Evolutionary conservation across 768 basidiomycete species (phyloP).

Genomic region (Naganishia kalamii): DNA sequence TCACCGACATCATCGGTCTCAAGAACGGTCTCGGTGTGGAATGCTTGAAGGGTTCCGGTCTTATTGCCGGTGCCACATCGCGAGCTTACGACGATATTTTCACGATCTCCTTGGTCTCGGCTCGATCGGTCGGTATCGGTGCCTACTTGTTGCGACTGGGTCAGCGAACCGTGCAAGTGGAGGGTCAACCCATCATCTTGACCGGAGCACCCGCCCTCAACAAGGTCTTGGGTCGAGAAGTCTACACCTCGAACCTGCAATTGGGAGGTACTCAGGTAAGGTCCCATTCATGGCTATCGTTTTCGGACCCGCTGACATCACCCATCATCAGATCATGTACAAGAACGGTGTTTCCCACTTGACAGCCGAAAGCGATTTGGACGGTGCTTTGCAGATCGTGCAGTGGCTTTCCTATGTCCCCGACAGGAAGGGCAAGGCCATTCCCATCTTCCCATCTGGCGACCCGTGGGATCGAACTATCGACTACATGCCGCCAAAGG

Average conservation of each 20-base stretch:
- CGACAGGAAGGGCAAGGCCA: conserved; percentile 65
- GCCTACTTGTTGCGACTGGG: conserved; percentile 97
- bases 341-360: conserved; percentile 99
- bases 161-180: conserved; percentile 95
- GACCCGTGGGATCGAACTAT: conserved; percentile 92
- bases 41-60: conserved; percentile 87
- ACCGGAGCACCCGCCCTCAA: conserved; percentile 95
- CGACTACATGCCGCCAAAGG: conserved; percentile 82
- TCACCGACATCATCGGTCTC: conserved; percentile 93
- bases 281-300: neutral
- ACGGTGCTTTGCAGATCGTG: conserved; percentile 88
- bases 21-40: conserved; percentile 97
- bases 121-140: conserved; percentile 97
- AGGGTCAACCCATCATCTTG: conserved; percentile 97
- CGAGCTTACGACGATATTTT: conserved; percentile 99
- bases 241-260: conserved; percentile 96
- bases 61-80: conserved; percentile 97
- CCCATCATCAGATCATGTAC: conserved; percentile 70
- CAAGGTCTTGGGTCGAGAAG: conserved; percentile 97
- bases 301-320: neutral
- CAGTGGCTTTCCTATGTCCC: conserved; percentile 94
- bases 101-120: conserved; percentile 97
- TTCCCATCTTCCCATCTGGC: conserved; percentile 65
- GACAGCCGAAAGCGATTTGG: conserved; percentile 87
- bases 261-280: conserved; percentile 86